phyloP scores from a whole-genome alignment of 108 stramenopile genomes.

The Thalassiosira profunda region DNA sequence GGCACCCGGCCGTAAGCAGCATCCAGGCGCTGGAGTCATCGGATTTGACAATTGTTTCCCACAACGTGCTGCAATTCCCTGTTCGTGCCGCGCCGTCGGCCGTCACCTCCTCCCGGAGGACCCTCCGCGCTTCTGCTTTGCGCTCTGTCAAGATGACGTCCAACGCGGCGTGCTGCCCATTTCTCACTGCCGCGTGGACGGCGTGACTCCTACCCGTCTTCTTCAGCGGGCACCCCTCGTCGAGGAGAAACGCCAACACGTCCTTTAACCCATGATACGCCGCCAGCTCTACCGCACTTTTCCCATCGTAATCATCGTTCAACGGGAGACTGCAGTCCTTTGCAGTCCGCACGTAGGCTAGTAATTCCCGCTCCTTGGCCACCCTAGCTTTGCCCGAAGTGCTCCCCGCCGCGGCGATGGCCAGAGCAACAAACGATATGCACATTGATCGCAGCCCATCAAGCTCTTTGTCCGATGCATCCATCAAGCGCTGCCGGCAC shows the following conservation, averaged over 20 bases:
- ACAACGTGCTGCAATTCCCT: slow-evolving; percentile 7
- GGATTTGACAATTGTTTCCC: slow-evolving; percentile 8
- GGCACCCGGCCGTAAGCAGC: neutral
- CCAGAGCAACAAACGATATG: slow-evolving; percentile 24
- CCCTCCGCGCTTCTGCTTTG: slow-evolving; percentile 7
- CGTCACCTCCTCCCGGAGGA: neutral
- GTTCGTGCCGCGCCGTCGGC: neutral
- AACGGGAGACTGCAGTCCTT: neutral
- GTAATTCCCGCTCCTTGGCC: slow-evolving; percentile 6
- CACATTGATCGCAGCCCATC: neutral
- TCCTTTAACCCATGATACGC: slow-evolving; percentile 16
- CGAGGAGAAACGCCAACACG: slow-evolving; percentile 2
- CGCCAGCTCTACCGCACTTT: slow-evolving; percentile 11
- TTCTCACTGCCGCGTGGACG: slow-evolving; percentile 15
- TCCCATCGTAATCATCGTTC: slow-evolving; percentile 16
- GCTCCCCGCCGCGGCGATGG: slow-evolving; percentile 20
- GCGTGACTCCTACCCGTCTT: slow-evolving; percentile 2
- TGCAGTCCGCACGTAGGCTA: slow-evolving; percentile 9
- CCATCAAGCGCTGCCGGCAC: slow-evolving; percentile 2
- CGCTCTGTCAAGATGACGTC: slow-evolving; percentile 22
- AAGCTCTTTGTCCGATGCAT: slow-evolving; percentile 3
- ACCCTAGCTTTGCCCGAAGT: slow-evolving; percentile 7
- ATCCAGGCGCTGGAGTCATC: slow-evolving; percentile 9
- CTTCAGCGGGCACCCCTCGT: slow-evolving; percentile 11
- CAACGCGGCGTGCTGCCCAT: slow-evolving; percentile 19